These are phyloP conservation scores for Peribolospora baueri DNA, from an alignment of 768 basidiomycete species.

Conservation along the genomic window DNA sequence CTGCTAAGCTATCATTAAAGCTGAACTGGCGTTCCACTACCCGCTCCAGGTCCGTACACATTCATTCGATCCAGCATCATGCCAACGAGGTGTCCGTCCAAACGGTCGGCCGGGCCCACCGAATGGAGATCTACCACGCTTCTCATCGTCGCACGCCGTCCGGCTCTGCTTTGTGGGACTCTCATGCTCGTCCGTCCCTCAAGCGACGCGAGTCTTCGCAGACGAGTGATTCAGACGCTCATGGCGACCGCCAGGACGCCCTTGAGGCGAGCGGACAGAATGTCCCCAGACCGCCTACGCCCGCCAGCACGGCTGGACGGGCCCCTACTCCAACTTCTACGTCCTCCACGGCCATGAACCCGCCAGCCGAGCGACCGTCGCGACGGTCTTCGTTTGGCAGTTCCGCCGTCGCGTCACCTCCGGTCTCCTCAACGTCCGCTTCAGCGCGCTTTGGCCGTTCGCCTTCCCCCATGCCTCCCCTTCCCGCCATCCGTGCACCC, in stretches of 20 bases:
- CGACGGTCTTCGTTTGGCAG: conserved; percentile 38
- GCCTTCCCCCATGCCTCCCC: conserved; percentile 23
- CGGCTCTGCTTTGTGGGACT: conserved; percentile 16
- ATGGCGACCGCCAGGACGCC: conserved; percentile 22
- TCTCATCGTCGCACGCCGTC: conserved; percentile 11
- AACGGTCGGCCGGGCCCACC: conserved; percentile 34
- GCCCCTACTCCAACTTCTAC: background rate
- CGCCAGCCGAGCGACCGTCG: background rate
- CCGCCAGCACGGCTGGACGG: too few species aligned
- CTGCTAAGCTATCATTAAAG: background rate
- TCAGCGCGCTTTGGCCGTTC: conserved; percentile 1
- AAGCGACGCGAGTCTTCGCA: conserved; percentile 42
- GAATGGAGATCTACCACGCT: background rate
- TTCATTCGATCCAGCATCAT: conserved; percentile 49
- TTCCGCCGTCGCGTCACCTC: conserved; percentile 39
- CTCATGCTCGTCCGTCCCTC: conserved; percentile 27
- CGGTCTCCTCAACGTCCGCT: background rate
- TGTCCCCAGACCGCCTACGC: background rate
- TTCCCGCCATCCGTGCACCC: conserved; percentile 52
- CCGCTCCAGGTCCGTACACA: conserved; percentile 46
- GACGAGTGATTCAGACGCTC: conserved; percentile 40
- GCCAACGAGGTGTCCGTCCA: conserved; percentile 24
- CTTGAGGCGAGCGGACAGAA: conserved; percentile 4
- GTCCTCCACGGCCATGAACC: background rate
- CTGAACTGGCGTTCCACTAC: background rate